A percentile compares a stretch with the other conserved stretches of the same genome.
These are phyloP conservation scores for Mortierella sp. DNA, from an alignment of 371 early-diverging fungal species.

Conservation along the genomic window DNA sequence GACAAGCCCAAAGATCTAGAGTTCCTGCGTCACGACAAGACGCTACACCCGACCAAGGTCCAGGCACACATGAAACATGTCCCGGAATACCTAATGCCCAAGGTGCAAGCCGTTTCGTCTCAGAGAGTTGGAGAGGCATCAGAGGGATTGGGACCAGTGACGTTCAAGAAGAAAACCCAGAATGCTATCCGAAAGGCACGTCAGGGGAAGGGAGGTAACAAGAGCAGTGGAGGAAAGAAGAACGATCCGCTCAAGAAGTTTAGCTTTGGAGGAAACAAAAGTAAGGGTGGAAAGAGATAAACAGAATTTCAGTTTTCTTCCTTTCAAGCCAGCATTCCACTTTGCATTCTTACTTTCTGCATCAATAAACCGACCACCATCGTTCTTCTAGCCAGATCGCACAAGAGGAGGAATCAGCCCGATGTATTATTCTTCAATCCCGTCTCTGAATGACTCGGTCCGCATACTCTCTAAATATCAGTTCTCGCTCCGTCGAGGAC, in stretches of 20 bases:
- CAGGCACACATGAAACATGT: slow-evolving; percentile 92
- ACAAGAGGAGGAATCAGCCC: too few relatives aligned
- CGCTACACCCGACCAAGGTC: slow-evolving; percentile 82
- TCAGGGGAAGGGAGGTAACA: slow-evolving; percentile 25
- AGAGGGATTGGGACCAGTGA: slow-evolving; percentile 36
- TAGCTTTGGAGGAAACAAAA: slow-evolving; percentile 44
- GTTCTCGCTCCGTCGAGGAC: slow-evolving; percentile 50
- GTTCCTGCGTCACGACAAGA: slow-evolving; percentile 91
- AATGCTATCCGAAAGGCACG: slow-evolving; percentile 41
- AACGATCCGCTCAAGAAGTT: slow-evolving; percentile 54
- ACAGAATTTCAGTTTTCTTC: neutral
- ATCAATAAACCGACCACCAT: too few relatives aligned
- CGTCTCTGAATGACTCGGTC: slow-evolving; percentile 42
- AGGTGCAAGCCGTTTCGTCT: slow-evolving; percentile 62
- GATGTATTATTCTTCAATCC: too few relatives aligned
- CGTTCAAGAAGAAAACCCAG: slow-evolving; percentile 46
- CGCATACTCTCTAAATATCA: slow-evolving; percentile 44
- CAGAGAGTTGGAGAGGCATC: slow-evolving; percentile 47
- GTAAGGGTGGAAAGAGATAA: slow-evolving; percentile 43
- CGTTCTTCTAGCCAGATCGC: too few relatives aligned
- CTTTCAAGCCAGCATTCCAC: too few relatives aligned
- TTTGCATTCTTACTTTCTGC: too few relatives aligned
- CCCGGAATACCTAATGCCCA: slow-evolving; percentile 90
- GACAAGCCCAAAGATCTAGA: slow-evolving; percentile 94
- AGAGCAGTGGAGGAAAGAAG: slow-evolving; percentile 44